Conservation (phyloP, 2,329 filamentous ascomycete genomes). For the Ceratocystis albifundus region DNA sequence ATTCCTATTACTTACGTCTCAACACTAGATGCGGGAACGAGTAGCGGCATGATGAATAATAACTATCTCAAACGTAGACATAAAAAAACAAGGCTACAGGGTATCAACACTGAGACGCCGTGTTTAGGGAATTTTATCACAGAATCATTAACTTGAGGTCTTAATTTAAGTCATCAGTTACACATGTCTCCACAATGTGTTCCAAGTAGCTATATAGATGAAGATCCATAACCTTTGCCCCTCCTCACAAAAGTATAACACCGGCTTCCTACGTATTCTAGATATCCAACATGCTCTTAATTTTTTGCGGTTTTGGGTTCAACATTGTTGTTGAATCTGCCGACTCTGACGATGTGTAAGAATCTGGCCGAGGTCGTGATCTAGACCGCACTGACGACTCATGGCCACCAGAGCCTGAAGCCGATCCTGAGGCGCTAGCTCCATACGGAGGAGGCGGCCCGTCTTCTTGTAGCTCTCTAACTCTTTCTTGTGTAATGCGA, state of each 20-base stretch:
- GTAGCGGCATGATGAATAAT: no score
- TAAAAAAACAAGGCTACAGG: no score
- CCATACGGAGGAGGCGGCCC: constrained; percentile 37
- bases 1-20: no score
- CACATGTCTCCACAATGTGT: no score
- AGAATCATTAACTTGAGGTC: no score
- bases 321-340: constrained; percentile 33
- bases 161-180: no score
- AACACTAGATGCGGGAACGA: no score
- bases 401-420: constrained; percentile 26
- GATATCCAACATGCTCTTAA: constrained; percentile 48
- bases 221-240: neutral
- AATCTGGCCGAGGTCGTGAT: constrained; percentile 25
- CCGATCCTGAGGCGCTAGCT: constrained; percentile 26
- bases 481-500: constrained; percentile 29
- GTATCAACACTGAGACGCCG: no score
- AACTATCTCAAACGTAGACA: no score
- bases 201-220: neutral
- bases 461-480: constrained; percentile 35
- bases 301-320: constrained; percentile 43
- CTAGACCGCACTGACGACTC: neutral
- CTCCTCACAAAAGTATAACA: neutral
- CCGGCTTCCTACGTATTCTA: constrained; percentile 27
- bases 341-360: constrained; percentile 37
- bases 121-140: no score